Percentiles rank a stretch among this genome's conserved stretches.
These are phyloP conservation scores for Penicillium tannophilum DNA, from an alignment of 495 filamentous ascomycete species.

Conservation along the genomic window DNA sequence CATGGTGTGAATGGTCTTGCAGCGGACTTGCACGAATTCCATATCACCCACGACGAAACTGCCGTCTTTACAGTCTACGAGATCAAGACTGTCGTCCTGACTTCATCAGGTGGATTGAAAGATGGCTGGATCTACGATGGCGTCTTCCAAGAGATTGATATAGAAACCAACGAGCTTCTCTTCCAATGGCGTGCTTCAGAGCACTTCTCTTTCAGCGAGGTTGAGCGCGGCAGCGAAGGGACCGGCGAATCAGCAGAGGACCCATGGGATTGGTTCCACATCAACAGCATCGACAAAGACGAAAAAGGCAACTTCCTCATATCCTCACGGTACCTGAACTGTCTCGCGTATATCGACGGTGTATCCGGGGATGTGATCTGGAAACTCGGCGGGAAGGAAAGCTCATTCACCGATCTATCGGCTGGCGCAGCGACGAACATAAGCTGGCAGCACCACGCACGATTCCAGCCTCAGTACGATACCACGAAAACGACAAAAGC, in stretches of 20 bases:
- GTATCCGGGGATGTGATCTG: constrained; percentile 40
- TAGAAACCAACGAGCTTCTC: constrained; percentile 43
- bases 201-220: constrained; percentile 36
- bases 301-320: constrained; percentile 45
- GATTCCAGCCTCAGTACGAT: constrained; percentile 25
- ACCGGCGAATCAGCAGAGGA: constrained; percentile 22
- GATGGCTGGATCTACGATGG: constrained; percentile 56
- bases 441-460: constrained; percentile 44
- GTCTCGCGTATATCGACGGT: constrained; percentile 40
- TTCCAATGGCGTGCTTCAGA: constrained; percentile 48
- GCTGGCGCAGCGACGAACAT: constrained; percentile 44
- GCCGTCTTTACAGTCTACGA: constrained; percentile 55
- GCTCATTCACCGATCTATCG: constrained; percentile 45
- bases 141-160: constrained; percentile 52
- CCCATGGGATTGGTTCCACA: constrained; percentile 52
- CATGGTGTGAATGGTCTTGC: constrained; percentile 32
- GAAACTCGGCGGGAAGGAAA: constrained; percentile 45
- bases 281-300: constrained; percentile 50
- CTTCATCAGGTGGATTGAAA: constrained; percentile 36
- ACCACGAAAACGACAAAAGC: constrained; percentile 23
- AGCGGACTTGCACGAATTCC: constrained; percentile 50
- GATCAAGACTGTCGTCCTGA: constrained; percentile 41
- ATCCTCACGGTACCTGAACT: constrained; percentile 43
- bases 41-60: constrained; percentile 50
- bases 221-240: constrained; percentile 22